Conservation (phyloP, 305 asterid genomes). For the Solanum hybrid region DNA sequence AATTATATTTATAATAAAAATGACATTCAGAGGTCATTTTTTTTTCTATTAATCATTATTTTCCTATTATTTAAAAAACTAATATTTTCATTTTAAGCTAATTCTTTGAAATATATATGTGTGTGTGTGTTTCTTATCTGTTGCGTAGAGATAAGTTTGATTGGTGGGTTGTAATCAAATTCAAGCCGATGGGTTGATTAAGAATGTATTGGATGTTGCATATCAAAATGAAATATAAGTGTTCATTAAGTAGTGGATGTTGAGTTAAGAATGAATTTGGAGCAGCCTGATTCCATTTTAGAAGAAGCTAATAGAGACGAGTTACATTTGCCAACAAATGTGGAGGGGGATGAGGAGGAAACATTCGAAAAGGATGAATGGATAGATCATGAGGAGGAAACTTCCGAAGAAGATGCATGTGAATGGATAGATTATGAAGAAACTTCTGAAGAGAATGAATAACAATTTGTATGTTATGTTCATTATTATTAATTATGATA, state of each 20-base stretch:
- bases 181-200: not conserved
- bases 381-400: not conserved
- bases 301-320: not conserved
- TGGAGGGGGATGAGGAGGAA: not conserved
- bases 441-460: not conserved
- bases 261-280: not conserved
- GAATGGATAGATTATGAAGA: not conserved
- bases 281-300: not conserved
- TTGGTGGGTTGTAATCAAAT: not conserved
- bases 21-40: not conserved
- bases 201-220: not conserved
- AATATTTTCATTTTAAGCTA: not conserved
- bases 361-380: not conserved
- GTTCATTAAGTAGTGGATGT: not conserved
- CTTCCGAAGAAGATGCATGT: not conserved
- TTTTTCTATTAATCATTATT: not conserved
- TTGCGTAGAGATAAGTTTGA: not conserved
- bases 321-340: not conserved
- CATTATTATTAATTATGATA: not conserved
- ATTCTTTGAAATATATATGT: not conserved
- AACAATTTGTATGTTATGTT: not conserved
- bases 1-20: too few species aligned
- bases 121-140: not conserved
- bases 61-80: not conserved
- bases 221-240: not conserved